Evolutionary conservation across 2,329 filamentous ascomycete species (phyloP), one percentile per base, ranked within the genome.

Genomic region (Arthrobotrys entomopaga): DNA sequence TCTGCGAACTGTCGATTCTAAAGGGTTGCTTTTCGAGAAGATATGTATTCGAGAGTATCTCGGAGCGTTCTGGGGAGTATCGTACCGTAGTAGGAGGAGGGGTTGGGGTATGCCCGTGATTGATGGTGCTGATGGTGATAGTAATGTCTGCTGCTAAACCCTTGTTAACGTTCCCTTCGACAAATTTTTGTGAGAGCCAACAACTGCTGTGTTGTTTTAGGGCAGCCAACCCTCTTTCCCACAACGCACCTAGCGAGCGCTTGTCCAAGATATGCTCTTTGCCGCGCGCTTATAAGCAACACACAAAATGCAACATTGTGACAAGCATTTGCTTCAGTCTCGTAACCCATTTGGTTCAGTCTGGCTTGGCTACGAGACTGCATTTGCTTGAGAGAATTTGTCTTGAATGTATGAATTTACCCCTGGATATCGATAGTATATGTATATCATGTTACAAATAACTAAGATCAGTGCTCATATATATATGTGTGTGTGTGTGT

Each of bases 51-150:
- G 38, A 50, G 60, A 11, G 19, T 54, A 22, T 65, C 22, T 65
- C 46, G 48, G 22, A 59, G 26, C 40, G 46, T n/a, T 65, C 16
- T 34, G 13, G 48, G 56, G 50, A 57, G 29, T 67, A 74, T 74
- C 63, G 70, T 74, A 74, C 70, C 63, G 70, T 74, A 67, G 50
- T 63, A 57, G 70, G 61, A 67, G 63, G 43, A 52, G 57, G 63
- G 70, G 57, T 34, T 63, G 42, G 57, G 57, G 42, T 57, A 34
- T 63, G 50, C 57, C 63, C 61, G 61, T 66, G 54, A 56, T 46
- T 74, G 70, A 59, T 74, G 70, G 65, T 74, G 63, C 69, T 73
- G 54, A 49, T 73, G 56, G 54, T 73, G 69, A 66, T 73, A 61
- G 50, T 63, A 52, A 67, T 63, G 63, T 65, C 57, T 50, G 46